phyloP scores from a whole-genome alignment of 495 filamentous ascomycete genomes.

The Sabuloglossum arenarium region DNA sequence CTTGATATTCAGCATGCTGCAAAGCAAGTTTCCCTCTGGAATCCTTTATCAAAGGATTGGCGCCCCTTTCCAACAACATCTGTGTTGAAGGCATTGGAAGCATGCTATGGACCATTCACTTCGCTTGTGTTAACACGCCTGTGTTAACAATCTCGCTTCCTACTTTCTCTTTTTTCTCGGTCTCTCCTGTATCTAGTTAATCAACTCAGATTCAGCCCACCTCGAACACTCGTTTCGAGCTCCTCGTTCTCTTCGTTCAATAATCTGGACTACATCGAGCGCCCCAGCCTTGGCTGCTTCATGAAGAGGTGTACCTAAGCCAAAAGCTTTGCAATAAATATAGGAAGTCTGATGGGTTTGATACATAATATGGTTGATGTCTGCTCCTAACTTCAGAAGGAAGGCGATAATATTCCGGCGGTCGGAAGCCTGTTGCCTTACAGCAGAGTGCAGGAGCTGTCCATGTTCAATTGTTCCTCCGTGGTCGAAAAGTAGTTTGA shows the following conservation, averaged over 20 bases:
- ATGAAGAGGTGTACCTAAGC: neutral
- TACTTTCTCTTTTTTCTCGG: too few relatives aligned
- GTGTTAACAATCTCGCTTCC: too few relatives aligned
- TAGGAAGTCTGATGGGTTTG: neutral
- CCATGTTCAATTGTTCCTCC: neutral
- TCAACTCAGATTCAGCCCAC: too few relatives aligned
- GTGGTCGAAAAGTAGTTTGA: neutral
- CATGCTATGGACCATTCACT: too few relatives aligned
- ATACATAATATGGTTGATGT: constrained; percentile 1
- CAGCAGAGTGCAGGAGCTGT: neutral
- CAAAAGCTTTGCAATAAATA: neutral
- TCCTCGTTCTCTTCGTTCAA: too few relatives aligned
- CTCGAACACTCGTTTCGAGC: too few relatives aligned
- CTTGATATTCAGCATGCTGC: neutral
- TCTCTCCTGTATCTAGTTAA: too few relatives aligned
- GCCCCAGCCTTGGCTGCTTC: neutral
- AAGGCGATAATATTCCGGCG: neutral
- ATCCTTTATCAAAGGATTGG: neutral
- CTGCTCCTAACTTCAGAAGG: neutral
- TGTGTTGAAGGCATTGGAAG: too few relatives aligned
- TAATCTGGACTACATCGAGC: neutral
- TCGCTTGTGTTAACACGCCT: too few relatives aligned
- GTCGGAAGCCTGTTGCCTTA: neutral
- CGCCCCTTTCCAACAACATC: neutral
- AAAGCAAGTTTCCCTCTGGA: neutral